Conservation (phyloP, 2,329 filamentous ascomycete genomes). For the Pseudogymnoascus destructans region DNA sequence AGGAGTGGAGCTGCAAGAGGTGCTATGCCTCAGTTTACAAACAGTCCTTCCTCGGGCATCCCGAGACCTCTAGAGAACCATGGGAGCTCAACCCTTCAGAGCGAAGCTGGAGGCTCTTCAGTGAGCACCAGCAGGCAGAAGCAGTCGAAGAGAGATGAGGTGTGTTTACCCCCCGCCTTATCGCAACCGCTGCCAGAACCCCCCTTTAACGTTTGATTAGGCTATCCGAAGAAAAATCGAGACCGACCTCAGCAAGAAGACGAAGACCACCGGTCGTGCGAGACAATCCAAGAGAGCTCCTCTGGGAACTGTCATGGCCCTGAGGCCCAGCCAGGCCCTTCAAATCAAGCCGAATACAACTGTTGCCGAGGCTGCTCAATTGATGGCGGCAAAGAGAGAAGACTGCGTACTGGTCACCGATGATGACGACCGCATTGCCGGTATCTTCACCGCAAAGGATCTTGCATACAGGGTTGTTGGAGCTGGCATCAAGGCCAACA, state of each 20-base stretch:
- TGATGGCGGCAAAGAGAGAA: conserved; percentile 98
- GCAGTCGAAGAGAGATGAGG: conserved; percentile 96
- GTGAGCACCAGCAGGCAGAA: conserved; percentile 92
- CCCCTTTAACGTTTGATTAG: conserved; percentile 34
- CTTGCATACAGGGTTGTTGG: conserved; percentile 94
- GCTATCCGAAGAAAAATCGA: conserved; percentile 96
- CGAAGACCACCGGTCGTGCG: conserved; percentile 62
- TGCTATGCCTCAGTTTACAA: conserved; percentile 41
- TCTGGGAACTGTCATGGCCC: conserved; percentile 85
- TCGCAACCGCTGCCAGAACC: conserved; percentile 13
- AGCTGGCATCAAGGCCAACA: conserved; percentile 73
- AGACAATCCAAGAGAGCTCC: conserved; percentile 85
- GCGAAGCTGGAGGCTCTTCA: conserved; percentile 44
- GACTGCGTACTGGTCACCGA: conserved; percentile 97
- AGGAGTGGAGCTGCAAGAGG: conserved; percentile 44
- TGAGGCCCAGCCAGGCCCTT: conserved; percentile 88
- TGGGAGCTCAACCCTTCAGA: conserved; percentile 35
- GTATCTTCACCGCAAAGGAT: conserved; percentile 98
- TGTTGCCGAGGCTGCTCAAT: conserved; percentile 88
- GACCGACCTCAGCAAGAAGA: conserved; percentile 96
- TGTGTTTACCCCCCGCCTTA: conserved; percentile 34
- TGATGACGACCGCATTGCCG: conserved; percentile 92
- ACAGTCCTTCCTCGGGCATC: conserved; percentile 54
- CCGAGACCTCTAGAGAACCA: conserved; percentile 55
- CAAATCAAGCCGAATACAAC: conserved; percentile 95